These are phyloP conservation scores for Solanum dulcamara DNA, from an alignment of 257 asterid genomes.

Conservation along the genomic window DNA sequence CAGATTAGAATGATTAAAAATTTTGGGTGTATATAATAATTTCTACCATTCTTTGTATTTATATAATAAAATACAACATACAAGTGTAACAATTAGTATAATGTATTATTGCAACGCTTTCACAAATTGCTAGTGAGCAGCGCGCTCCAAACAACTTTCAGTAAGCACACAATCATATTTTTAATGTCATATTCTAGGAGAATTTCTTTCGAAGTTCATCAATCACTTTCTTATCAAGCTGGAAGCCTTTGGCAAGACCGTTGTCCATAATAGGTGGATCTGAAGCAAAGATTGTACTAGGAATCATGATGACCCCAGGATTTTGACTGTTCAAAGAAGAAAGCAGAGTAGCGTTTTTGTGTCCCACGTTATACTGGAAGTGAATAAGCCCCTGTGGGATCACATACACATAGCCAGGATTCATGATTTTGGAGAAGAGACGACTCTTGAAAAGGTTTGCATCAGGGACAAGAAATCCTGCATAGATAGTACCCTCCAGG, in stretches of 20 bases:
- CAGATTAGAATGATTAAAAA: background rate
- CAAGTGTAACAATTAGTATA: no score
- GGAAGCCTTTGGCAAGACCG: background rate
- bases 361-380: background rate
- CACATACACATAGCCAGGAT: background rate
- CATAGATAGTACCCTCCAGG: background rate
- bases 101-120: no score
- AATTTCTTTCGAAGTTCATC: background rate
- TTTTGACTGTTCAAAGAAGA: constrained; percentile 3
- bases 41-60: no score
- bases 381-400: constrained; percentile 3
- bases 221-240: background rate
- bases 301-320: background rate
- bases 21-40: no score
- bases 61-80: no score
- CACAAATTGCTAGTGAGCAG: no score
- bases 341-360: background rate
- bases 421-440: background rate
- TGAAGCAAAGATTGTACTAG: background rate
- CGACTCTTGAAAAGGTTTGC: background rate
- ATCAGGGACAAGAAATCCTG: background rate
- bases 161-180: background rate
- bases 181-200: background rate
- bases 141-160: background rate
- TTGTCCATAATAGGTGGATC: background rate